phyloP scores from a whole-genome alignment of 495 filamentous ascomycete species.

The Chaetomidium leptoderma region DNA sequence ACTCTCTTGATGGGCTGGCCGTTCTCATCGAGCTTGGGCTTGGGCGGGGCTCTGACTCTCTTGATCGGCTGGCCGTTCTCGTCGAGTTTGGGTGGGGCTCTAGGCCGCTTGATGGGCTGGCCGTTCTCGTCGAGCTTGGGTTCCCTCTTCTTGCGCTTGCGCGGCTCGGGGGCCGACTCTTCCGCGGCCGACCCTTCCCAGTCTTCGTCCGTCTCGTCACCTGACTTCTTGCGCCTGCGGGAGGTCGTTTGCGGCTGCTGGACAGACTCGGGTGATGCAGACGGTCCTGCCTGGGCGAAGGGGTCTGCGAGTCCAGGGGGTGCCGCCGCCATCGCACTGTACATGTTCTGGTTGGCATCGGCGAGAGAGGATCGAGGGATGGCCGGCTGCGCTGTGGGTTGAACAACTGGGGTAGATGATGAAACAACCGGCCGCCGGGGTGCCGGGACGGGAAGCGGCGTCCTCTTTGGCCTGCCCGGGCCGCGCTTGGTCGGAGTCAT shows the following conservation, averaged over 20 bases:
- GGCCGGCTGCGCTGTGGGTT: background rate
- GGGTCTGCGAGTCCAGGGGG: background rate
- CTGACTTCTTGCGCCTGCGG: background rate
- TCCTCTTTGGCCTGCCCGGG: background rate
- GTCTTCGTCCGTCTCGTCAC: background rate
- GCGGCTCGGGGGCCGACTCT: background rate
- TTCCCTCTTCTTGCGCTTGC: background rate
- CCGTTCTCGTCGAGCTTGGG: too few relatives aligned
- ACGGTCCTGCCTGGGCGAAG: background rate
- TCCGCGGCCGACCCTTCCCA: too few relatives aligned
- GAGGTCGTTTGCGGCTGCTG: background rate
- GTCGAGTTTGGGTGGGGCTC: slow-evolving; percentile 1
- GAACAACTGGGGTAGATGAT: background rate
- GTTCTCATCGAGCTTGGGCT: background rate
- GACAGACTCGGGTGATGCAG: background rate
- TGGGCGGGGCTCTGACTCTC: background rate
- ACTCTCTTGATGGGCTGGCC: background rate
- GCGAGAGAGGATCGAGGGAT: background rate
- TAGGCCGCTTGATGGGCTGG: too few relatives aligned
- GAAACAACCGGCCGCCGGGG: background rate
- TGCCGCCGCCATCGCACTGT: background rate
- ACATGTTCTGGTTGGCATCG: background rate
- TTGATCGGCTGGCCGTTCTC: background rate
- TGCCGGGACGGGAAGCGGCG: background rate
- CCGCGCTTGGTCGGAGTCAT: background rate